Conservation (phyloP, 257 asterid genomes). For the Solanum ossicruentum region DNA sequence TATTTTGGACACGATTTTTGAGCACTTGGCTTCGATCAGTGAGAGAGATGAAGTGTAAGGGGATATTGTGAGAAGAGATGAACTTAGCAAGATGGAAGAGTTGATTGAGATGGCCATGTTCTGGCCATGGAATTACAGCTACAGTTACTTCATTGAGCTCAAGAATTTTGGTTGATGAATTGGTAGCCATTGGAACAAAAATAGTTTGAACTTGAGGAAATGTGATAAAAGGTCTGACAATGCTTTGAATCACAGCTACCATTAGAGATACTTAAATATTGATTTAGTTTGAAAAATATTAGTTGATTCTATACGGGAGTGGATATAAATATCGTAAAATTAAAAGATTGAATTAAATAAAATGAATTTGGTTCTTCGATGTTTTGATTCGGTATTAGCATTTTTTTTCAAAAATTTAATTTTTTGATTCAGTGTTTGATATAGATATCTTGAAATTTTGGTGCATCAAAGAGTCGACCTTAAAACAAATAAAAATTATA, state of each 20-base stretch:
- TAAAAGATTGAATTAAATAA: no score
- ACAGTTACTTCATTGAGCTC: background rate
- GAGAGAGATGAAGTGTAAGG: background rate
- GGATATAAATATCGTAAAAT: no score
- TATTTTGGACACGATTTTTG: background rate
- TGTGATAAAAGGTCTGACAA: background rate
- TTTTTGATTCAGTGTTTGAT: no score
- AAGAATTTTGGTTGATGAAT: background rate
- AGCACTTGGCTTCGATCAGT: background rate
- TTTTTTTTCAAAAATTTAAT: no score
- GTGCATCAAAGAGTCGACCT: no score
- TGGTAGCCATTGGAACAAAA: background rate
- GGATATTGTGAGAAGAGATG: background rate
- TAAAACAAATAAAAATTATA: no score
- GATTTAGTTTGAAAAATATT: fast-evolving
- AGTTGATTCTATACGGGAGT: fast-evolving
- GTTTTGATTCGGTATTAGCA: background rate
- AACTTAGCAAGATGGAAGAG: background rate
- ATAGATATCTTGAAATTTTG: no score
- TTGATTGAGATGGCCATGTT: background rate
- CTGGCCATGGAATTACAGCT: background rate
- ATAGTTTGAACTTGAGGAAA: background rate
- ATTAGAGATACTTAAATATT: background rate
- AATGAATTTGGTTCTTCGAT: no score
- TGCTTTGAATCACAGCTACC: background rate